Percentiles rank a stretch among this genome's conserved stretches.
These are phyloP conservation scores for Trametes polyzona DNA, from an alignment of 1,284 basidiomycete genomes.

Conservation along the genomic window DNA sequence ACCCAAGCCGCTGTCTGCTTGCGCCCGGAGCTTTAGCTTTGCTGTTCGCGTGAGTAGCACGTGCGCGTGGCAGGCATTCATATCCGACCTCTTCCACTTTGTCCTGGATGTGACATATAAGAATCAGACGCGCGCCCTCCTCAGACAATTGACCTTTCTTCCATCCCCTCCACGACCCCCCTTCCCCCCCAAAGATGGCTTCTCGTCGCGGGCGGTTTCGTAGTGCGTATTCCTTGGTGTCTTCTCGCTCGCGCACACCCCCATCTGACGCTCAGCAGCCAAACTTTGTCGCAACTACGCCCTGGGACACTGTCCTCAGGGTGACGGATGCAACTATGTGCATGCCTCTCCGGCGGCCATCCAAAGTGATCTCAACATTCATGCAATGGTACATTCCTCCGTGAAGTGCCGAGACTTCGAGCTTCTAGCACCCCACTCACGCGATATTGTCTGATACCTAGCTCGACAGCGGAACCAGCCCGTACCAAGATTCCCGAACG, in stretches of 20 bases:
- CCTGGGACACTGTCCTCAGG: slow-evolving; percentile 37
- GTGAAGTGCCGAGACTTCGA: slow-evolving; percentile 13
- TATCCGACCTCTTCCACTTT: slow-evolving; percentile 33
- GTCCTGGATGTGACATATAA: slow-evolving; percentile 34
- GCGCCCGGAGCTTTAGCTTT: slow-evolving; percentile 26
- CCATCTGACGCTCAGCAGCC: slow-evolving; percentile 21
- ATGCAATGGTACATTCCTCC: slow-evolving; percentile 16
- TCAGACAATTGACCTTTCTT: slow-evolving; percentile 24
- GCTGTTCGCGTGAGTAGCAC: slow-evolving; percentile 37
- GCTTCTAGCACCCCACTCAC: slow-evolving; percentile 7
- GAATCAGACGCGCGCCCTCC: slow-evolving; percentile 27
- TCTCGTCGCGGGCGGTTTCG: slow-evolving; percentile 25
- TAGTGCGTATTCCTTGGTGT: slow-evolving; percentile 22
- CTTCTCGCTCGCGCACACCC: background rate
- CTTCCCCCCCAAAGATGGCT: slow-evolving; percentile 21
- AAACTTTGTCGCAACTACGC: slow-evolving; percentile 39
- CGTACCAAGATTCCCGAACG: background rate
- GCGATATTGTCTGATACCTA: slow-evolving; percentile 8
- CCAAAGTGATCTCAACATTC: slow-evolving; percentile 10
- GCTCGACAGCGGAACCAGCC: slow-evolving; percentile 10
- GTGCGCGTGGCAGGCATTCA: slow-evolving; percentile 33
- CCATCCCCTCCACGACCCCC: slow-evolving; percentile 17
- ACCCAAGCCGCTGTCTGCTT: slow-evolving; percentile 9
- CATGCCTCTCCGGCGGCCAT: slow-evolving; percentile 27
- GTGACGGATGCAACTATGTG: slow-evolving; percentile 35